Percentiles rank a stretch among this genome's conserved stretches.
These are phyloP conservation scores for Aureobasidium zeae DNA, from an alignment of 2,329 filamentous ascomycete species.

Conservation along the genomic window DNA sequence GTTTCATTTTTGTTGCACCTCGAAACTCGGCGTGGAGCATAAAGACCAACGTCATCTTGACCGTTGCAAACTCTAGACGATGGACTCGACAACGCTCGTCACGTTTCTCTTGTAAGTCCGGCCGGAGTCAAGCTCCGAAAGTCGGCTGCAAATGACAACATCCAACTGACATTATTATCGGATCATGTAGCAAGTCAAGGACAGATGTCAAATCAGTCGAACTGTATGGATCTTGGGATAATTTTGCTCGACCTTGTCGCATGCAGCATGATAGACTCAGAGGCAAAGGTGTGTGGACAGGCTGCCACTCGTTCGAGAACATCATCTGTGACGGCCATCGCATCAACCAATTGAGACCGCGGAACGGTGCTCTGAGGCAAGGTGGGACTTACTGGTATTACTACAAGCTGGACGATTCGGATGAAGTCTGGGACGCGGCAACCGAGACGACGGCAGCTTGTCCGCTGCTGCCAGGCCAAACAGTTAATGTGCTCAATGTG, in stretches of 20 bases:
- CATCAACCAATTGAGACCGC: slow-evolving; percentile 43
- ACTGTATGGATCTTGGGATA: slow-evolving; percentile 90
- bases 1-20: too few relatives aligned
- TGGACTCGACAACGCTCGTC: slow-evolving; percentile 31
- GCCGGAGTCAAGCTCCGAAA: not conserved
- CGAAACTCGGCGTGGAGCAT: too few relatives aligned
- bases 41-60: too few relatives aligned
- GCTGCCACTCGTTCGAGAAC: slow-evolving; percentile 76
- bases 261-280: slow-evolving; percentile 74
- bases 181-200: slow-evolving; percentile 21
- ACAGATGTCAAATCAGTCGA: slow-evolving; percentile 60
- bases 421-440: slow-evolving; percentile 65
- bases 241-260: slow-evolving; percentile 67
- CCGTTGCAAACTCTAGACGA: slow-evolving; percentile 14
- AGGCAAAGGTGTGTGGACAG: slow-evolving; percentile 70
- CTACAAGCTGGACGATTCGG: slow-evolving; percentile 74
- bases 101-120: slow-evolving; percentile 30
- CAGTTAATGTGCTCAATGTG: slow-evolving; percentile 74
- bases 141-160: not conserved
- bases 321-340: slow-evolving; percentile 71
- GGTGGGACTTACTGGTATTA: slow-evolving; percentile 94
- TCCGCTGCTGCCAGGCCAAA: slow-evolving; percentile 79
- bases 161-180: not conserved
- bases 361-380: slow-evolving; percentile 79
- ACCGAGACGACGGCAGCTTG: slow-evolving; percentile 69